Percentiles rank a stretch among this genome's conserved stretches.
Conservation (phyloP, 441 rosid species). For the Corymbia citriodora region DNA sequence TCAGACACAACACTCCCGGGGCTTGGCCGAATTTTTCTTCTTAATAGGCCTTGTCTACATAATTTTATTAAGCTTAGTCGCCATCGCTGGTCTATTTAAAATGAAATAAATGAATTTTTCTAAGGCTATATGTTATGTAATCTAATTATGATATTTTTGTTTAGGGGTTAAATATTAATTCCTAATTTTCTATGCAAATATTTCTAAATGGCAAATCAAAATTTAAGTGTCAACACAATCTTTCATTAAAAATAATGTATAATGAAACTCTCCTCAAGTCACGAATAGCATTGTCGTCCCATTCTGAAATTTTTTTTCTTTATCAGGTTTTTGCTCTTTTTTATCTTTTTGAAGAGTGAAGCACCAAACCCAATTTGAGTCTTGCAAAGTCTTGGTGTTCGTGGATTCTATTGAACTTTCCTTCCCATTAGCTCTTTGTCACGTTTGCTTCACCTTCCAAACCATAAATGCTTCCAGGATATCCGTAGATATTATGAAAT, state of each 20-base stretch:
- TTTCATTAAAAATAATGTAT: too few relatives aligned
- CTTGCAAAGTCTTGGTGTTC: background rate
- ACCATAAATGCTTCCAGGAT: too few relatives aligned
- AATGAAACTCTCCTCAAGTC: too few relatives aligned
- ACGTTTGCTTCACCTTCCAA: background rate
- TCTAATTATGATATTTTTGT: too few relatives aligned
- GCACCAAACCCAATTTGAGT: background rate
- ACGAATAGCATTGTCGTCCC: too few relatives aligned
- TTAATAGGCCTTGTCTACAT: background rate
- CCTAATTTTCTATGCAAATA: background rate
- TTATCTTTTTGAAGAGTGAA: background rate
- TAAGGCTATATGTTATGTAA: background rate
- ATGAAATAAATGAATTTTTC: background rate
- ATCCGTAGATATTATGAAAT: too few relatives aligned
- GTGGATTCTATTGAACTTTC: background rate
- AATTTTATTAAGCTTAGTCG: background rate
- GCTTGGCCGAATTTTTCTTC: background rate
- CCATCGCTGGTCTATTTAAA: background rate
- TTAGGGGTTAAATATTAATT: background rate
- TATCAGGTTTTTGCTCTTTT: too few relatives aligned
- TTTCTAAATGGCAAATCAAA: background rate
- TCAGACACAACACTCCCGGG: background rate
- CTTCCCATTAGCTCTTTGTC: background rate
- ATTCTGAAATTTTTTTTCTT: too few relatives aligned
- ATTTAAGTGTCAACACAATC: too few relatives aligned